A percentile compares a stretch with the other conserved stretches of the same genome.
These are phyloP conservation scores for Penicillium odoratum DNA, from an alignment of 495 filamentous ascomycete genomes.

Conservation along the genomic window DNA sequence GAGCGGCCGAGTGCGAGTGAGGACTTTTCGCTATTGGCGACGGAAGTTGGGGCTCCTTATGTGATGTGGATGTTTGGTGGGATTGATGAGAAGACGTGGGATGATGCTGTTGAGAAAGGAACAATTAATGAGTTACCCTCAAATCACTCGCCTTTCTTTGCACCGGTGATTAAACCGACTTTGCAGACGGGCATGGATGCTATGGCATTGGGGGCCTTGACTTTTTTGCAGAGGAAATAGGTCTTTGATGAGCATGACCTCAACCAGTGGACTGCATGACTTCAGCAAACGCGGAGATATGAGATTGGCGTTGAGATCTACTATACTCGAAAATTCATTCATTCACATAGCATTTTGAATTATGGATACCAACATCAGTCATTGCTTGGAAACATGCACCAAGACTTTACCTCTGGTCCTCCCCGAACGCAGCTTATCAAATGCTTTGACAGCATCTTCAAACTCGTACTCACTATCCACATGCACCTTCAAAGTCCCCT, in stretches of 20 bases:
- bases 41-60: slow-evolving; percentile 49
- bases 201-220: slow-evolving; percentile 55
- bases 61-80: slow-evolving; percentile 61
- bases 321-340: too few species aligned
- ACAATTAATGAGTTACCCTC: slow-evolving; percentile 43
- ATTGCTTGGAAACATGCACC: slow-evolving; percentile 48
- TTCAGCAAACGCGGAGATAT: too few species aligned
- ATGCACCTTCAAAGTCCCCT: slow-evolving; percentile 60
- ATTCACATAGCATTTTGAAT: too few species aligned
- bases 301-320: too few species aligned
- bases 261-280: too few species aligned
- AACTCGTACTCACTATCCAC: slow-evolving; percentile 63
- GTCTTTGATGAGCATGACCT: neutral
- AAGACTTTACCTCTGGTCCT: slow-evolving; percentile 70
- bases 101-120: slow-evolving; percentile 47
- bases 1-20: slow-evolving; percentile 45
- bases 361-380: neutral
- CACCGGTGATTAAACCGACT: slow-evolving; percentile 61
- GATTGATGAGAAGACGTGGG: slow-evolving; percentile 44
- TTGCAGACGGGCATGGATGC: slow-evolving; percentile 56
- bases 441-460: slow-evolving; percentile 65
- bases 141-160: slow-evolving; percentile 63
- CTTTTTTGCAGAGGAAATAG: slow-evolving; percentile 30
- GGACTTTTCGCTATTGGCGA: slow-evolving; percentile 58
- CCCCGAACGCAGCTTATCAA: slow-evolving; percentile 60